phyloP scores from a whole-genome alignment of 257 asterid species.

The Sherardia arvensis region DNA sequence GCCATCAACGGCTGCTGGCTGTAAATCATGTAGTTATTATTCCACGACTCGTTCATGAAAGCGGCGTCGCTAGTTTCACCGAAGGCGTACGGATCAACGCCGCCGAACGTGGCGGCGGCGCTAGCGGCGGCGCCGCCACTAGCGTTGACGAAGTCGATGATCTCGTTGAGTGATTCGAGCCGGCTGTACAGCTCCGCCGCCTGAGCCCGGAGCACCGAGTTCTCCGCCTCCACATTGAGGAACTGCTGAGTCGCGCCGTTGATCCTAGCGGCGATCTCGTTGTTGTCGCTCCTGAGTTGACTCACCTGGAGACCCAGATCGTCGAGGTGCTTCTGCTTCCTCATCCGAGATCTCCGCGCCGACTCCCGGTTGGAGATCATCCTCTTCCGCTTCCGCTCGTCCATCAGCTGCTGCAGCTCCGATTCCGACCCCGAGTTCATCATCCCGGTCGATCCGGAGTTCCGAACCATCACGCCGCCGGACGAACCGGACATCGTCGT shows the following conservation, averaged over 20 bases:
- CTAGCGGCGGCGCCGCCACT: not conserved
- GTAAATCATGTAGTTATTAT: constrained; percentile 14
- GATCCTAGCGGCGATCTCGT: constrained; percentile 40
- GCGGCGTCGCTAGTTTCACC: constrained; percentile 26
- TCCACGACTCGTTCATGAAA: constrained; percentile 41
- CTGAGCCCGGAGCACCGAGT: constrained; percentile 71
- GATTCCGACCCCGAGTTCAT: constrained; percentile 69
- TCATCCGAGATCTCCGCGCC: constrained; percentile 84
- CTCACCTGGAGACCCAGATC: constrained; percentile 57
- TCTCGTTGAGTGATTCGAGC: constrained; percentile 60
- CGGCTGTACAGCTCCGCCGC: constrained; percentile 65
- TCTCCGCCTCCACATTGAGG: constrained; percentile 58
- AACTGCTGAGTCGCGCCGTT: constrained; percentile 42
- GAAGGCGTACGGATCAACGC: constrained; percentile 5
- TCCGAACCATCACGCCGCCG: not conserved
- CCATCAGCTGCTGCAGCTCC: constrained; percentile 54
- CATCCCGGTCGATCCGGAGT: constrained; percentile 43
- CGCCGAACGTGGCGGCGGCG: not conserved
- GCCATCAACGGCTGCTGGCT: constrained; percentile 67
- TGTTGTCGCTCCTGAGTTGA: constrained; percentile 47
- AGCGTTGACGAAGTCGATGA: constrained; percentile 27
- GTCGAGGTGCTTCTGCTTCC: constrained; percentile 82
- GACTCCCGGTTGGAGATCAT: constrained; percentile 96
- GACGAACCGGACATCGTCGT: constrained; percentile 53
- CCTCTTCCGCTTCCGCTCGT: constrained; percentile 63